Base-by-base conservation (phyloP, 495 filamentous ascomycete genomes). In the Pyrenula massariospora region DNA sequence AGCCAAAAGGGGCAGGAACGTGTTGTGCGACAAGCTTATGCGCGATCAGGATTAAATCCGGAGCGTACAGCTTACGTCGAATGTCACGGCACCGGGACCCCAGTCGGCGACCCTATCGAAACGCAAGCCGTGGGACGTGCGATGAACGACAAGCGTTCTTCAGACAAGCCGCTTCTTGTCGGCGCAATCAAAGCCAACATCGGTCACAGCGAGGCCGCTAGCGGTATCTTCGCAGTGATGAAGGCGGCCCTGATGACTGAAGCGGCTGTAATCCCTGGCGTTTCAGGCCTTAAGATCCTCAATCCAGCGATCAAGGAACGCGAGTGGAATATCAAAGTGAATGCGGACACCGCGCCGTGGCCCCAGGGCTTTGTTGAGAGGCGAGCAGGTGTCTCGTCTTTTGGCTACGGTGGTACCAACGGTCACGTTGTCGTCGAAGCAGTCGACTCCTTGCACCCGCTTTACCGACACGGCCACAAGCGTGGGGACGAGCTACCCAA, bases 371-470 rank as follows among this genome's bases (percentile, higher is more conserved):
- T 71, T 2, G 63, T 67, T 11, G 70, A 74, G 1, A 73, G 24
- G 1, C 56, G 57, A 0, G 36, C 52, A 31, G 66, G 64, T 47
- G 60, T 73, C 2, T 70, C 69, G 58, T 69, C 63, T 11, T 69
- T 71, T 53, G 73, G 67, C 10, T 68, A 71, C 25, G 73, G 73
- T 8, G 73, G 72, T 11, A 55, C 68, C 8, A 74, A 75, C 54
- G 70, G 64, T n/a, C 71, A 74, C 54, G 66, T 66, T 20, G 20
- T 52, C 10, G 10, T 52, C 19, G 50, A 52, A 24, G 5, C 19
- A 0, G 68, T 42, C 31, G 31, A 42, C 31, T 42, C 31, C 15
- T 15, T 42, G 8, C 15, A 42, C 31, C 31, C 31, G 5, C 15
- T 5, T 5, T 42, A 42, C 31, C 31, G 15, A 15, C 31, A 42